These are phyloP conservation scores for Ophiostoma himal-ulmi DNA, from an alignment of 2,329 filamentous ascomycete species.

Conservation along the genomic window DNA sequence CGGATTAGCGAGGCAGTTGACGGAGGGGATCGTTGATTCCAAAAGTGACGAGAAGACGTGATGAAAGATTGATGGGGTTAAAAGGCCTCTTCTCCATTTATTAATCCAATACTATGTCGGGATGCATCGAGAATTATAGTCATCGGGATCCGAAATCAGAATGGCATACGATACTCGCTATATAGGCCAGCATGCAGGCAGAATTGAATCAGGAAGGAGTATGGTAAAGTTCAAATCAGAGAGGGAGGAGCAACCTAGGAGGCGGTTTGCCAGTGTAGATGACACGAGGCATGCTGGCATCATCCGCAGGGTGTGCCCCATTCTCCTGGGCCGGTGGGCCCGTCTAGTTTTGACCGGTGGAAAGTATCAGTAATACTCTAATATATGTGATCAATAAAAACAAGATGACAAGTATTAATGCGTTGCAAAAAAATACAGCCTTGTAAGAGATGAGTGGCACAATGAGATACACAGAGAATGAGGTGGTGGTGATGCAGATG, in stretches of 20 bases:
- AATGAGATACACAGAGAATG: background rate
- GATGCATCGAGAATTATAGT: background rate
- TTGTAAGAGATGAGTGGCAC: background rate
- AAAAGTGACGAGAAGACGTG: background rate
- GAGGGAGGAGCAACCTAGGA: background rate
- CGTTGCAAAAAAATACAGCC: slow-evolving; percentile 1
- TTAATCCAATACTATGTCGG: background rate
- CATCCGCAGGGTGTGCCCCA: background rate
- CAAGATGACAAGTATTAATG: background rate
- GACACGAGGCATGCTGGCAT: background rate
- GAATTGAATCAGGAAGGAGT: background rate
- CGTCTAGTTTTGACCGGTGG: background rate
- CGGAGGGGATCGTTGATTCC: background rate
- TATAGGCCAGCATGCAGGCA: background rate
- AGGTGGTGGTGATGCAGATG: slow-evolving; percentile 8
- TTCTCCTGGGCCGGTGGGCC: slow-evolving; percentile 8
- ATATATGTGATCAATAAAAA: background rate
- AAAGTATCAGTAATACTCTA: background rate
- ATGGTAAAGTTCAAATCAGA: background rate
- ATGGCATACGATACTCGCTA: background rate
- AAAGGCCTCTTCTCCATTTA: background rate
- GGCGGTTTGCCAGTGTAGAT: background rate
- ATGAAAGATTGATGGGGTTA: background rate
- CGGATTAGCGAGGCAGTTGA: background rate
- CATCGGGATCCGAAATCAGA: slow-evolving; percentile 1